Percentiles rank a stretch among this genome's conserved stretches.
Evolutionary conservation across 2,329 filamentous ascomycete genomes (phyloP).

Genomic region (Madurella fahalii): DNA sequence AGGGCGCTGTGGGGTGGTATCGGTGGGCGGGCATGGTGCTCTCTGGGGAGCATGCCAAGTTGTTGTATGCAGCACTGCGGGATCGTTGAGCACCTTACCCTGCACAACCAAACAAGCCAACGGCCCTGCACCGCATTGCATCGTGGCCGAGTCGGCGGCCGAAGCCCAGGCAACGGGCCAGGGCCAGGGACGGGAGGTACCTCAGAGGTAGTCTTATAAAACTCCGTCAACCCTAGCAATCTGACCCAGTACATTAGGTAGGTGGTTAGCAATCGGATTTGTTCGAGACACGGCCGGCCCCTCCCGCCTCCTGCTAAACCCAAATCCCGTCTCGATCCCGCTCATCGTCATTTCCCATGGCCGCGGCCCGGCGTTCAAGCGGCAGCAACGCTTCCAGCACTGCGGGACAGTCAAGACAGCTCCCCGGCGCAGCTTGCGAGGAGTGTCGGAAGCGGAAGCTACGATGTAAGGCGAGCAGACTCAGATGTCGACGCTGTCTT

Average conservation of each 20-base stretch:
- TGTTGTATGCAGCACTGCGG: too few relatives aligned
- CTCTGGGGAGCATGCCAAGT: too few relatives aligned
- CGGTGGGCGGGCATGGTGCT: too few relatives aligned
- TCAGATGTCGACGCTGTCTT: too few relatives aligned
- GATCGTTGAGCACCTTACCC: too few relatives aligned
- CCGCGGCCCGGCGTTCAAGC: constrained; percentile 17
- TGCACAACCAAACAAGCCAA: too few relatives aligned
- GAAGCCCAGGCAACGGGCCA: too few relatives aligned
- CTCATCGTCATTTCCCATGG: constrained; percentile 15
- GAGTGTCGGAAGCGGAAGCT: constrained; percentile 27
- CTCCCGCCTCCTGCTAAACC: constrained; percentile 4
- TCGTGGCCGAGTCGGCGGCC: too few relatives aligned
- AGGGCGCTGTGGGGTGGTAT: too few relatives aligned
- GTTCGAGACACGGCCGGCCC: constrained; percentile 4
- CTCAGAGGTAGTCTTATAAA: constrained; percentile 4
- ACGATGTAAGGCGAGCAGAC: constrained; percentile 19
- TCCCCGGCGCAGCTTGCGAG: constrained; percentile 25
- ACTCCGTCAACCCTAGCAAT: constrained; percentile 3
- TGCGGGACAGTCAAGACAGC: constrained; percentile 19
- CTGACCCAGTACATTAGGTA: too few relatives aligned
- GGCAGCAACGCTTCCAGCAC: constrained; percentile 11
- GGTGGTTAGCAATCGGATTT: background rate
- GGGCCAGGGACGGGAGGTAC: too few relatives aligned
- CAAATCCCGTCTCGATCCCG: background rate
- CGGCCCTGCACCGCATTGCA: too few relatives aligned